Evolutionary conservation across 164 flowering plant genomes (phyloP).

Genomic region (Vitis rupestris): DNA sequence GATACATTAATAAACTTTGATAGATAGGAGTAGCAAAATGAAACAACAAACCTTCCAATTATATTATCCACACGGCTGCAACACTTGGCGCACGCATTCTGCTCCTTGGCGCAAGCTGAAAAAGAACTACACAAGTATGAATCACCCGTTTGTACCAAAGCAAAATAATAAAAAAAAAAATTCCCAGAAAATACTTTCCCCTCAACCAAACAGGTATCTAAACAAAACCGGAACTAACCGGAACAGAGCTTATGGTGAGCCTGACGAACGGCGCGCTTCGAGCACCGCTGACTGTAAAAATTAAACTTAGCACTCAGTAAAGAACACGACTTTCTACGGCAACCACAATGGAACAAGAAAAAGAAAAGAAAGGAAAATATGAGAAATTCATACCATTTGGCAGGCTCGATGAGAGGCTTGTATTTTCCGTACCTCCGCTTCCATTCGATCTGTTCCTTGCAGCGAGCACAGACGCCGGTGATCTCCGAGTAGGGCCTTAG

Average conservation of each 20-base stretch:
- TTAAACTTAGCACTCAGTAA: not conserved
- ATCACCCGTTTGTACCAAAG: not conserved
- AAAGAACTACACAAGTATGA: slow-evolving; percentile 10
- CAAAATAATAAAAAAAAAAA: not conserved
- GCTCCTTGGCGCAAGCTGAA: slow-evolving; percentile 88
- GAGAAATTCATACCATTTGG: slow-evolving; percentile 59
- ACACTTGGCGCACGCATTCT: slow-evolving; percentile 87
- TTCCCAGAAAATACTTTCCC: not conserved
- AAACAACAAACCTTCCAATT: slow-evolving; percentile 66
- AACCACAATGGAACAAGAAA: not conserved
- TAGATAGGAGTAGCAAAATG: not conserved
- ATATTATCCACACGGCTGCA: slow-evolving; percentile 58
- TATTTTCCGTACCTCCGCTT: slow-evolving; percentile 98
- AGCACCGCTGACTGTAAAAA: slow-evolving; percentile 67
- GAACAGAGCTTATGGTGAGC: slow-evolving; percentile 82
- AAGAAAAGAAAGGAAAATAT: not conserved
- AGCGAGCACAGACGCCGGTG: slow-evolving; percentile 81
- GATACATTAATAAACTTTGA: no score
- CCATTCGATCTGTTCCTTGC: slow-evolving; percentile 94
- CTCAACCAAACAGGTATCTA: not conserved
- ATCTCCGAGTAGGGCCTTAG: slow-evolving; percentile 71
- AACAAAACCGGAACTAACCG: slow-evolving; percentile 39
- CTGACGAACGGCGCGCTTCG: slow-evolving; percentile 83
- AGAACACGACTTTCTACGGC: not conserved
- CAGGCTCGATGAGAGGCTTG: slow-evolving; percentile 78